Conservation (phyloP, 1,284 basidiomycete species). For the Cryptococcus jaspeensis region DNA sequence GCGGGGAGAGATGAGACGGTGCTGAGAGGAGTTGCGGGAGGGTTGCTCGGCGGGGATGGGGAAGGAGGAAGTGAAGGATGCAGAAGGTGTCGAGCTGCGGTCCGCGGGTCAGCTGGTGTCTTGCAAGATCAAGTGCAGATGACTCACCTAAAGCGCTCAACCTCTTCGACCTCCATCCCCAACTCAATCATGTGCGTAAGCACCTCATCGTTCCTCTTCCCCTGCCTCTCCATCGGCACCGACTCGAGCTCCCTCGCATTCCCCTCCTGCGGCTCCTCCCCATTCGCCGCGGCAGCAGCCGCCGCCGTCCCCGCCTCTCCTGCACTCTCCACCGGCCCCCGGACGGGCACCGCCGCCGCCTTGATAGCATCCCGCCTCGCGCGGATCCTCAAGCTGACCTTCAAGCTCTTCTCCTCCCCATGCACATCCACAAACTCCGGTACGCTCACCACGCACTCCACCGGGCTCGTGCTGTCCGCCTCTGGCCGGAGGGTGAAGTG, state of each 20-base stretch:
- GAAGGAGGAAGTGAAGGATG: slow-evolving; percentile 24
- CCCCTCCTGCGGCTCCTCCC: background rate
- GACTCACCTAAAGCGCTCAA: slow-evolving; percentile 39
- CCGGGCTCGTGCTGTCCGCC: slow-evolving; percentile 21
- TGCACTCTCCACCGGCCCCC: no score
- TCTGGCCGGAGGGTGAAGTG: slow-evolving; percentile 31
- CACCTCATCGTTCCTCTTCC: slow-evolving; percentile 14
- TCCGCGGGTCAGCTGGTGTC: background rate
- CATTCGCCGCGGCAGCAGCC: background rate
- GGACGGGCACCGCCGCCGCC: background rate
- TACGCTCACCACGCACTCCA: slow-evolving; percentile 44
- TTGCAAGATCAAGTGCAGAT: background rate
- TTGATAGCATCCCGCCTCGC: slow-evolving; percentile 18
- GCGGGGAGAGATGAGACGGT: slow-evolving; percentile 31
- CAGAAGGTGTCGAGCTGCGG: slow-evolving; percentile 27
- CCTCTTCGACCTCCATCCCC: slow-evolving; percentile 49
- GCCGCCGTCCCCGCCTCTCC: background rate
- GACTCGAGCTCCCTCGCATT: slow-evolving; percentile 6
- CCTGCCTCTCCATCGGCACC: slow-evolving; percentile 19
- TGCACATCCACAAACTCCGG: slow-evolving; percentile 48
- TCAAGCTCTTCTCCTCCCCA: slow-evolving; percentile 32
- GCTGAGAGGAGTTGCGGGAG: slow-evolving; percentile 15
- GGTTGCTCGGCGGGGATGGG: slow-evolving; percentile 42
- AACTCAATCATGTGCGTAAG: slow-evolving; percentile 34
- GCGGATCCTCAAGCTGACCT: slow-evolving; percentile 37